phyloP scores from a whole-genome alignment of 1,284 basidiomycete genomes.

The Malassezia caprae region DNA sequence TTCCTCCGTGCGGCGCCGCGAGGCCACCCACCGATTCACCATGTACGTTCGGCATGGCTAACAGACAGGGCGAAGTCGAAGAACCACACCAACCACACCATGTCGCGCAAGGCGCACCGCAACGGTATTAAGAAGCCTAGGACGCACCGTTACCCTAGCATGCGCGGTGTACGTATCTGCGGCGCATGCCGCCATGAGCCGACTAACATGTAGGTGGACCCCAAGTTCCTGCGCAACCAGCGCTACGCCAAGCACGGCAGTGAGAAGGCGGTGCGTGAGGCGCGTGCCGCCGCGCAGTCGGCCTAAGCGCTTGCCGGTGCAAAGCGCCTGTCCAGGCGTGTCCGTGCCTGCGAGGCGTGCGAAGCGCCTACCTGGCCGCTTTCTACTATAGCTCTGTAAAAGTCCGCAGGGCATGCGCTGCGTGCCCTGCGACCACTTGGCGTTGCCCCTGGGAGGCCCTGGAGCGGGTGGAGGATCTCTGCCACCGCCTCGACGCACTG shows the following conservation, averaged over 20 bases:
- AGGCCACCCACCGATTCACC: not conserved
- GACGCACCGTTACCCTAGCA: slow-evolving; percentile 66
- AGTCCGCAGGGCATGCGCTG: not conserved
- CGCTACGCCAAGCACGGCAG: slow-evolving; percentile 67
- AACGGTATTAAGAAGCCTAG: slow-evolving; percentile 59
- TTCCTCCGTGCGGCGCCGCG: slow-evolving; percentile 4
- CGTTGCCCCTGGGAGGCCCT: not conserved
- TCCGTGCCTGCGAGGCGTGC: too few relatives aligned
- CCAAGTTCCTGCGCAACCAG: slow-evolving; percentile 83
- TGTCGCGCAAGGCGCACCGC: slow-evolving; percentile 78
- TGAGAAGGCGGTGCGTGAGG: slow-evolving; percentile 53
- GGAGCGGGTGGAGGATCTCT: not conserved
- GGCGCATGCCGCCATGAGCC: too few relatives aligned
- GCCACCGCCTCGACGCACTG: too few relatives aligned
- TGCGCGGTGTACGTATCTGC: slow-evolving; percentile 72
- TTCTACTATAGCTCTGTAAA: not conserved
- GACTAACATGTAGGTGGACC: slow-evolving; percentile 51
- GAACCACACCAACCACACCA: slow-evolving; percentile 46
- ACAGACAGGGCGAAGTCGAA: slow-evolving; percentile 42
- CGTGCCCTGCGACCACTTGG: not conserved
- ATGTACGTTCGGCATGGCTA: slow-evolving; percentile 12
- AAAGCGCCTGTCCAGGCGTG: not conserved
- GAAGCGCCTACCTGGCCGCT: not conserved
- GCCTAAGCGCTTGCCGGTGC: not conserved
- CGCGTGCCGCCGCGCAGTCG: slow-evolving; percentile 19